Percentiles rank a stretch among this genome's conserved stretches.
Conservation (phyloP, 2,329 filamentous ascomycete species). For the Aspergillus sp. region DNA sequence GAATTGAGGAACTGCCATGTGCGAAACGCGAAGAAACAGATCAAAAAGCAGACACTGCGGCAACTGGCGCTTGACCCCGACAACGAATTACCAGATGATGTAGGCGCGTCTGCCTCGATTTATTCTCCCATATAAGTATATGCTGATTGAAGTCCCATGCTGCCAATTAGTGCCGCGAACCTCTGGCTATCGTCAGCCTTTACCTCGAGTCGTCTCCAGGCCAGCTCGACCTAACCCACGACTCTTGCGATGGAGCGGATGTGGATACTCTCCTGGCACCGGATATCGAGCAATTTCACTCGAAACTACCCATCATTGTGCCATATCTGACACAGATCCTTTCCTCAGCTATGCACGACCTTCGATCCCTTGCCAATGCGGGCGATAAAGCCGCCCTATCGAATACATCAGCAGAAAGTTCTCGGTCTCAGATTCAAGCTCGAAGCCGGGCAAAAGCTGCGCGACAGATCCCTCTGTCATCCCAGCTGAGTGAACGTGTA, state of each 20-base stretch:
- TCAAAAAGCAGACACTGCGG: slow-evolving; percentile 32
- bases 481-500: slow-evolving; percentile 29
- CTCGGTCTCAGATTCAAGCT: slow-evolving; percentile 16
- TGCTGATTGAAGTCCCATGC: neutral
- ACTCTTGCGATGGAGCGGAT: slow-evolving; percentile 20
- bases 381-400: slow-evolving; percentile 14
- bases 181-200: slow-evolving; percentile 36
- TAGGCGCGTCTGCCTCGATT: slow-evolving; percentile 16
- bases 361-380: slow-evolving; percentile 28
- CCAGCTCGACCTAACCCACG: slow-evolving; percentile 22
- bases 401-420: slow-evolving; percentile 9
- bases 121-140: neutral
- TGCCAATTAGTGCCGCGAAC: slow-evolving; percentile 34
- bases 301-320: slow-evolving; percentile 26
- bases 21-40: slow-evolving; percentile 32
- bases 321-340: slow-evolving; percentile 26
- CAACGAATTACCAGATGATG: slow-evolving; percentile 35
- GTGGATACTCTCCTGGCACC: slow-evolving; percentile 33
- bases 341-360: slow-evolving; percentile 24
- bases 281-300: slow-evolving; percentile 38
- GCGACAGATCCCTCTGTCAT: slow-evolving; percentile 22
- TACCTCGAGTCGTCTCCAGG: slow-evolving; percentile 34
- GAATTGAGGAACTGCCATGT: slow-evolving; percentile 36
- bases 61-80: slow-evolving; percentile 34
- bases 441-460: slow-evolving; percentile 9